These are phyloP conservation scores for Arthrobotrys iridis DNA, from an alignment of 2,329 filamentous ascomycete genomes.

Conservation along the genomic window DNA sequence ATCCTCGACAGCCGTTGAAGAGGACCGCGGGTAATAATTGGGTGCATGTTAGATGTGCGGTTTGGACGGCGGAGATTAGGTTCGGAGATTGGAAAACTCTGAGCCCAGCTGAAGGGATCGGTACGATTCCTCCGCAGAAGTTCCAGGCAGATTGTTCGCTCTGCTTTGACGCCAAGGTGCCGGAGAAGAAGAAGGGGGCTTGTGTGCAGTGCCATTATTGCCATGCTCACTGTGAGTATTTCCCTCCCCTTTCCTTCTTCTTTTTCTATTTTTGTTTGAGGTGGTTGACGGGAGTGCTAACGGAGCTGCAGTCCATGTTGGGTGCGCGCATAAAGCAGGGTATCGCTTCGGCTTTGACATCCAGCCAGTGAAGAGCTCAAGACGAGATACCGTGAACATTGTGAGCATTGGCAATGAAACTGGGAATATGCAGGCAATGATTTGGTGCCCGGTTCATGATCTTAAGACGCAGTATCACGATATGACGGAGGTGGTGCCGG, in stretches of 20 bases:
- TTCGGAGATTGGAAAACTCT: constrained; percentile 86
- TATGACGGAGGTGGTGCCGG: constrained; percentile 79
- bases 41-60: constrained; percentile 92
- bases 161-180: constrained; percentile 74
- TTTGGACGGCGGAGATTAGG: constrained; percentile 91
- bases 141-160: constrained; percentile 84
- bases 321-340: constrained; percentile 84
- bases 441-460: constrained; percentile 93
- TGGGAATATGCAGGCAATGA: constrained; percentile 81
- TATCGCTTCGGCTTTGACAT: constrained; percentile 91
- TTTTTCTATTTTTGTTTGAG: neutral
- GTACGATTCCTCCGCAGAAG: constrained; percentile 76
- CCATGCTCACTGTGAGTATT: constrained; percentile 64
- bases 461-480: constrained; percentile 77
- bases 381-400: constrained; percentile 80
- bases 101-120: constrained; percentile 88
- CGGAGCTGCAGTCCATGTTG: constrained; percentile 76
- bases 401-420: constrained; percentile 82
- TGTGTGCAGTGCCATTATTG: constrained; percentile 85
- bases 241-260: neutral
- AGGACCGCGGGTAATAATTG: constrained; percentile 96
- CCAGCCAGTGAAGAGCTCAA: constrained; percentile 85
- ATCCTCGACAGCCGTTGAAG: constrained; percentile 90
- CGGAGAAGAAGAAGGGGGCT: constrained; percentile 69
- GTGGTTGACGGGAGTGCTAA: constrained; percentile 13